Base-by-base conservation (phyloP, 805 yeast species). In the Ogataea pini region DNA sequence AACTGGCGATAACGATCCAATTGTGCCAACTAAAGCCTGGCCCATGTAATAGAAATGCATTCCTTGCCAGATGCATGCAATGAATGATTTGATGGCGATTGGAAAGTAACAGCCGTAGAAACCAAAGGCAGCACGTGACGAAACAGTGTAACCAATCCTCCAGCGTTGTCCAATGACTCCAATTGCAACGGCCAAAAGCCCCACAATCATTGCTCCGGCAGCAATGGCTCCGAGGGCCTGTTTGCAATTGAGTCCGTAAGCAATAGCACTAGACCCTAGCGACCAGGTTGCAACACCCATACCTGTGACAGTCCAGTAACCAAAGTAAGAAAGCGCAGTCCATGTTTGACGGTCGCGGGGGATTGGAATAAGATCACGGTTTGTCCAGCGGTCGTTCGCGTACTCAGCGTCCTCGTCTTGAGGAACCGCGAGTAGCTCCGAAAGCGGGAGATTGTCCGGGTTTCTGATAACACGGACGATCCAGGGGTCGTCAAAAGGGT, bases 141-240 rank as follows among this genome's bases (percentile, higher is more conserved):
- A 68, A 10, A 78, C 68, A 4, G 82, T 72, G 56, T 69, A 78
- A 0, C 82, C 80, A 41, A 78, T 69, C 53, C 76, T 78, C 67
- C 73, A 76, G 39, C 75, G 72, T n/a, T 63, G 60, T 25, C 84
- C 84, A 5, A 79, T 79, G 46, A 66, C 68, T n/a, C 79, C 75
- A 57, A 77, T 78, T 7, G 77, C 68, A 28, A 75, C 58, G 5
- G 81, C 75, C 49, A 73, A 68, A 3, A 64, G 17, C 40, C 74
- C 66, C 12, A 78, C 74, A 14, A 79, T 53, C 9, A 72, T 55
- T 56, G 78, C 77, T 36, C 80, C 82, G 5, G 76, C 59, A 28
- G 73, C 67, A 46, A 69, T 66, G 22, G 73, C 67, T 7, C 75
- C 75, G 52, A 79, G 70, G 13, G 76, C 70, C 47, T 77, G 50